Evolutionary conservation across 2,329 filamentous ascomycete species (phyloP).

Genomic region (Cladobotryum mycophilum): DNA sequence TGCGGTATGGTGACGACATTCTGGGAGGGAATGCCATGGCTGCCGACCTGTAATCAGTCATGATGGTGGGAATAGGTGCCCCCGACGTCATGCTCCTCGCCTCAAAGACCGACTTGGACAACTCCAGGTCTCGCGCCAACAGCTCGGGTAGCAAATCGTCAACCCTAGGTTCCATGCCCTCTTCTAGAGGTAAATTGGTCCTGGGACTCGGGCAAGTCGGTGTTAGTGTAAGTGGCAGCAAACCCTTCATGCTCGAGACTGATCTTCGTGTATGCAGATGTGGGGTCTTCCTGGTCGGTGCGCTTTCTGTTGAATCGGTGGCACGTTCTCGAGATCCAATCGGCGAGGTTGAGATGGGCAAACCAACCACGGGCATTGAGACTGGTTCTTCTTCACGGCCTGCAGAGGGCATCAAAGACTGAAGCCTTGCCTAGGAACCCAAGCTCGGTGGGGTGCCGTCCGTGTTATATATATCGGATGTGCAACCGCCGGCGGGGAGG

Average conservation of each 20-base stretch:
- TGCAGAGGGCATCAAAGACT: neutral
- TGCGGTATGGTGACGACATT: conserved; percentile 22
- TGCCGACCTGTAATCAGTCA: neutral
- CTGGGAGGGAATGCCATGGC: conserved; percentile 4
- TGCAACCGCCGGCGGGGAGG: conserved; percentile 1
- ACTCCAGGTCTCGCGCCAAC: conserved; percentile 48
- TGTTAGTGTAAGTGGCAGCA: conserved; percentile 32
- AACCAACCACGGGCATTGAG: conserved; percentile 8
- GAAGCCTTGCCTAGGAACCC: neutral
- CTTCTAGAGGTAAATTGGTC: conserved; percentile 17
- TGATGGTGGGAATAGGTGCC: conserved; percentile 30
- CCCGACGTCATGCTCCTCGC: conserved; percentile 49
- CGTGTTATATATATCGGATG: conserved; percentile 1
- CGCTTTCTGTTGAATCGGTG: conserved; percentile 3
- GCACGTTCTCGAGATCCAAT: conserved; percentile 7
- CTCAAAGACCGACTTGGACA: conserved; percentile 41
- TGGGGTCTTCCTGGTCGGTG: conserved; percentile 15
- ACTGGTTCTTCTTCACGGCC: neutral
- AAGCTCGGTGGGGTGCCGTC: neutral
- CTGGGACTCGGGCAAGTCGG: conserved; percentile 20
- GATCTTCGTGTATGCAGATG: conserved; percentile 25
- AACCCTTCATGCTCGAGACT: conserved; percentile 33
- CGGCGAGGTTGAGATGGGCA: conserved; percentile 4
- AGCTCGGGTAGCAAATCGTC: conserved; percentile 49
- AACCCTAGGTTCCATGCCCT: conserved; percentile 23